These are phyloP conservation scores for Solanum bulbocastanum DNA, from an alignment of 257 asterid genomes.

Conservation along the genomic window DNA sequence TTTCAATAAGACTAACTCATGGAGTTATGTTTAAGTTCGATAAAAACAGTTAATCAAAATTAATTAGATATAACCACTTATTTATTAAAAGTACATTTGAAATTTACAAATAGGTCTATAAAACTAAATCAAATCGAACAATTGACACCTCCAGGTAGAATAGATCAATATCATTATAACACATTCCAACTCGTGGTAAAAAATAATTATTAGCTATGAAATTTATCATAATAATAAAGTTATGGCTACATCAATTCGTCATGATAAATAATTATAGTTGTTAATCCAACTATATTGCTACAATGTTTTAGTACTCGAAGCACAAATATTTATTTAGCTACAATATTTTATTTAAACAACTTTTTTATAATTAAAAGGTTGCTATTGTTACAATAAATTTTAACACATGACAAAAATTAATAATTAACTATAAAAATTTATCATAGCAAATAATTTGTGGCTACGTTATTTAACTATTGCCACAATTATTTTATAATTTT, in stretches of 20 bases:
- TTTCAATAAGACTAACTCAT: neutral
- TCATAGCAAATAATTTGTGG: too few relatives aligned
- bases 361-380: too few relatives aligned
- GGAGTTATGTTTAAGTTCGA: neutral
- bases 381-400: too few relatives aligned
- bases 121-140: neutral
- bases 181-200: neutral
- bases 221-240: neutral
- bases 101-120: neutral
- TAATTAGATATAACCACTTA: too few relatives aligned
- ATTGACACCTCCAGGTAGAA: neutral
- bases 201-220: neutral
- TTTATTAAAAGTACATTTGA: too few relatives aligned
- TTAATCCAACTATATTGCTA: neutral
- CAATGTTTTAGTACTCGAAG: neutral
- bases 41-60: too few relatives aligned
- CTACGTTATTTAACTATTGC: too few relatives aligned
- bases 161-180: too few relatives aligned
- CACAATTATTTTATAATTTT: too few relatives aligned
- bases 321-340: neutral
- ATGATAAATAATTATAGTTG: neutral
- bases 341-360: too few relatives aligned
- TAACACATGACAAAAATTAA: too few relatives aligned
- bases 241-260: too few relatives aligned
- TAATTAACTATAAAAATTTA: neutral